Evolutionary conservation across 2,329 filamentous ascomycete species (phyloP), one percentile per base, ranked within the genome.

Genomic region (Thelonectria rubi): DNA sequence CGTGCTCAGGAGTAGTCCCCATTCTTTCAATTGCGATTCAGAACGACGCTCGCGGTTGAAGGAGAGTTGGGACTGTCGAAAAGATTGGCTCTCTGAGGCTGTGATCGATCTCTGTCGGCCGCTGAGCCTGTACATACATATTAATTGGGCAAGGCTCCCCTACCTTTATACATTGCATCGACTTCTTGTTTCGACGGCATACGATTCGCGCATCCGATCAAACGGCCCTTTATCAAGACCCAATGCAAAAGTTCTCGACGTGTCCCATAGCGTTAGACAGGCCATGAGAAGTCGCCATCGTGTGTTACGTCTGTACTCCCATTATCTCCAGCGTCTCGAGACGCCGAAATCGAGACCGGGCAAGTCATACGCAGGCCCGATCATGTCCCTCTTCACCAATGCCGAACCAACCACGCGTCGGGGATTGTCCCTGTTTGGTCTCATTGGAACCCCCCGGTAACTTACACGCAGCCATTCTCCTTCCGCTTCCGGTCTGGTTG

Each of bases 401-500:
- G 14, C 14, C 21, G 3, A 18, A n/a, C 53, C 42, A 39, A 48
- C 39, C 47, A 37, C 26, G 21, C 40, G 26, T 30, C 17, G 20
- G 15, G 39, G 20, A 20, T 30, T 20, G 40, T 43, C 45, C 43
- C 20, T 37, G 42, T 32, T 30, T 42, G 26, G n/a, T 20, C 39
- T 39, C 43, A 40, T 18, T 39, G 46, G n/a, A 20, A 40, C 34
- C 34, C 17, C 18, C n/a, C 11, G 6, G 24, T 43, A 9, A 20
- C 9, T 24, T 20, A 10, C 26, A 30, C 26, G 26, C 26, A 7
- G 26, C 26, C 8, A 6, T 37, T 26, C 45, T 34, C 58, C 58
- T 60, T 51, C 58, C 58, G 8, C 4, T 51, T 60, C 49, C 7
- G 58, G 26, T 32, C 46, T 60, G 55, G 51, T 45, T 51, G 21